Percentiles rank a stretch among this genome's conserved stretches.
These are phyloP conservation scores for Astrocystis sublimbata DNA, from an alignment of 495 filamentous ascomycete genomes.

Conservation along the genomic window DNA sequence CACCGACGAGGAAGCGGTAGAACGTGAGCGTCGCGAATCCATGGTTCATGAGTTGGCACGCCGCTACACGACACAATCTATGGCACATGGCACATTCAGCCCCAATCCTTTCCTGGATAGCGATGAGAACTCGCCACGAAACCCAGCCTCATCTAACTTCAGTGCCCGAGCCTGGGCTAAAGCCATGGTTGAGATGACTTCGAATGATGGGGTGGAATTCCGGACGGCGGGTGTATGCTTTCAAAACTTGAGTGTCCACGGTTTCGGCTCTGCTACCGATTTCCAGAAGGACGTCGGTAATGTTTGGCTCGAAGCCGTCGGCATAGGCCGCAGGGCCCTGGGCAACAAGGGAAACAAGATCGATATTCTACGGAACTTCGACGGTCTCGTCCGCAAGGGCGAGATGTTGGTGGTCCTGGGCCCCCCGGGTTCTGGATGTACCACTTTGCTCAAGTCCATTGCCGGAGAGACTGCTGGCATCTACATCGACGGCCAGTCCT, in stretches of 20 bases:
- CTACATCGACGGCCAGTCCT: conserved; percentile 60
- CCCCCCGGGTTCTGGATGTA: conserved; percentile 75
- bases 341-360: conserved; percentile 63
- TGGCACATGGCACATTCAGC: conserved; percentile 33
- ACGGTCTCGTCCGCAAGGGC: conserved; percentile 71
- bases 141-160: conserved; percentile 57
- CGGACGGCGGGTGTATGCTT: conserved; percentile 56
- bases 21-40: conserved; percentile 43
- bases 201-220: conserved; percentile 44
- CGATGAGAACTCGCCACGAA: conserved; percentile 46
- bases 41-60: conserved; percentile 49
- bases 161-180: conserved; percentile 57
- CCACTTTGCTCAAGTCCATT: conserved; percentile 78
- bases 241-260: conserved; percentile 72
- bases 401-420: conserved; percentile 83
- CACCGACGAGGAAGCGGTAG: conserved; percentile 42
- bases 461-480: conserved; percentile 76
- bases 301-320: conserved; percentile 57
- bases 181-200: conserved; percentile 49
- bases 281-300: conserved; percentile 77
- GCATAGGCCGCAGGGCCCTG: conserved; percentile 47
- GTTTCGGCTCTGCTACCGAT: conserved; percentile 73
- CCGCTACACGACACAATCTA: conserved; percentile 47
- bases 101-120: conserved; percentile 39
- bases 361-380: conserved; percentile 75